Evolutionary conservation across 2,329 filamentous ascomycete species (phyloP).

Genomic region (Monilinia aucupariae): DNA sequence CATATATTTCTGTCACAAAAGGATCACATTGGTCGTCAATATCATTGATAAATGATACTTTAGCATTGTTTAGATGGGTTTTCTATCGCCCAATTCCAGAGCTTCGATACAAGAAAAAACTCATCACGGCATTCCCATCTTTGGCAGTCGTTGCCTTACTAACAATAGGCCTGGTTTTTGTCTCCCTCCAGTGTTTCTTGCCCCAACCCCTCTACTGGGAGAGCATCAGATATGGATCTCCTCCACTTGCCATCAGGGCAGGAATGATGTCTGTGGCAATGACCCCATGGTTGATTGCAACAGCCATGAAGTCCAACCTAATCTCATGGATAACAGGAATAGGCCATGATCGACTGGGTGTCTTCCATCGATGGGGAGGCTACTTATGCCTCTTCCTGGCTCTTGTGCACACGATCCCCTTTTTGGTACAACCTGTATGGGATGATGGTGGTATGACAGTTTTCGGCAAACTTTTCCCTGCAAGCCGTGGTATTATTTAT

Average conservation of each 20-base stretch:
- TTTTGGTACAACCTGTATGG: constrained; percentile 84
- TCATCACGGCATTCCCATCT: constrained; percentile 72
- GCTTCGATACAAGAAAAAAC: constrained; percentile 58
- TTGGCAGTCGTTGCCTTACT: constrained; percentile 66
- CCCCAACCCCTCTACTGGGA: constrained; percentile 85
- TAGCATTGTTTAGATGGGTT: constrained; percentile 80
- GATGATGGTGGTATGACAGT: constrained; percentile 67
- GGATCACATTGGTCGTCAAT: constrained; percentile 72
- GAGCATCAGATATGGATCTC: constrained; percentile 81
- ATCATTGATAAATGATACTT: constrained; percentile 65
- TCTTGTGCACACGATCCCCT: constrained; percentile 80
- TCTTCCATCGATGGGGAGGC: constrained; percentile 86
- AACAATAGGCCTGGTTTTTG: constrained; percentile 62
- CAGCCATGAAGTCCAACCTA: constrained; percentile 87
- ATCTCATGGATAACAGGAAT: constrained; percentile 82
- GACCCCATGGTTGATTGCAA: constrained; percentile 86
- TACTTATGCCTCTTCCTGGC: constrained; percentile 81
- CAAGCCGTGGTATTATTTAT: constrained; percentile 65
- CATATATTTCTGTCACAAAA: constrained; percentile 49
- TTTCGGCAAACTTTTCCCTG: constrained; percentile 64
- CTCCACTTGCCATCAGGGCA: constrained; percentile 76
- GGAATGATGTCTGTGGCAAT: constrained; percentile 91
- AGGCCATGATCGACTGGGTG: constrained; percentile 85
- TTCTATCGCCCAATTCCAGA: constrained; percentile 85
- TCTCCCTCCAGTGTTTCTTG: constrained; percentile 76